Evolutionary conservation across 192 early-diverging fungal genomes (phyloP), one percentile per base, ranked within the genome.

Genomic region (Gigaspora rosea): DNA sequence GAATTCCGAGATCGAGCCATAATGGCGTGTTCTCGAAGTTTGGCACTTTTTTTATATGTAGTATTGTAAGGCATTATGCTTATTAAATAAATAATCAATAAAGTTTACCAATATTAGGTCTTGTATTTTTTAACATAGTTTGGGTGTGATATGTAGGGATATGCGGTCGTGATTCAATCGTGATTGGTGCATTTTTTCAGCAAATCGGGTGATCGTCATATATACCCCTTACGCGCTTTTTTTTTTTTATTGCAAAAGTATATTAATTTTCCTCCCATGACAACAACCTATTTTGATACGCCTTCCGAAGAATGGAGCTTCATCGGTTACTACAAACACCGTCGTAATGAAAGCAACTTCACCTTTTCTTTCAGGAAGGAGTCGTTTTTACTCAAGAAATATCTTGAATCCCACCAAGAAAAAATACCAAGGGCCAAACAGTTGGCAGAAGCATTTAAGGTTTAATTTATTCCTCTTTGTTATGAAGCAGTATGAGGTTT

Each of bases 221-320:
- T n/a, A n/a, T n/a, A n/a, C n/a, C n/a, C n/a, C n/a, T n/a, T n/a
- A n/a, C n/a, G n/a, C n/a, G n/a, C n/a, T n/a, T n/a, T n/a, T n/a
- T n/a, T n/a, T n/a, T n/a, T n/a, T n/a, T n/a, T n/a, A n/a, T n/a
- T n/a, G n/a, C n/a, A n/a, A n/a, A n/a, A n/a, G n/a, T n/a, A n/a
- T n/a, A n/a, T n/a, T n/a, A n/a, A n/a, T n/a, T n/a, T n/a, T n/a
- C n/a, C n/a, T n/a, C n/a, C n/a, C n/a, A n/a, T n/a, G n/a, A n/a
- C n/a, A n/a, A 77, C 65, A 46, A 77, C 65, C 48, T 52, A 68
- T 68, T 77, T 77, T 69, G 33, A 77, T 46, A 58, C 36, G 51
- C 76, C 76, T 77, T 59, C 65, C 50, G 65, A 50, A 12, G 58
- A 77, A 77, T 69, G 76, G 76, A 69, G 65, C 46, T 77, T 77